Base-by-base conservation (phyloP, 2,329 filamentous ascomycete species). In the Daldinia sp. region DNA sequence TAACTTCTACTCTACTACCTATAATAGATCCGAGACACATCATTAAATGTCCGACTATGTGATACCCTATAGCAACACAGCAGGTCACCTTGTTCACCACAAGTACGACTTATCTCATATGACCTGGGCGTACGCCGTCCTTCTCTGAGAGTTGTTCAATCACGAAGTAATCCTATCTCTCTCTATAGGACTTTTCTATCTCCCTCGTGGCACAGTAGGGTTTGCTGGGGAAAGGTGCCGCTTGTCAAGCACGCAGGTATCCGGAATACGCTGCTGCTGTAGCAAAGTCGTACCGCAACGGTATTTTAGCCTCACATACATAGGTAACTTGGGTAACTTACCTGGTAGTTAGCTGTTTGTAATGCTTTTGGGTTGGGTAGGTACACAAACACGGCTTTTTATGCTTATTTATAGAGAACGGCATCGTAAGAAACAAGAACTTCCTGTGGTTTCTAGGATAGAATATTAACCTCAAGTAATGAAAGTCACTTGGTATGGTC, bases 31-130 rank as follows among this genome's bases (percentile, higher is more conserved):
- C 39, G 23, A 42, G 26, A 42, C 37, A 28, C 15, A 35, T 6
- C 20, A 48, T 65, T 41, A 53, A 20, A 30, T 65, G 37, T 46
- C 62, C 48, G 51, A 56, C 39, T 13, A 20, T 13, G 60, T 56
- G 26, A 44, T 48, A 58, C 54, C 33, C 7, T 35, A 30, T 41
- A 28, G 39, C 48, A 56, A 13, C 33, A 41, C 55, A n/a, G 30
- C 50, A 41, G 55, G 55, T 65, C 59, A 53, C 53, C 60, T 44
- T 63, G 37, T 50, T 48, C 60, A 51, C 53, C 60, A 23, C 33
- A 33, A 28, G 60, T 63, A 23, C 60, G 53, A 63, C 62, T n/a
- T 37, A 30, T 54, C 33, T 37, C 51, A 37, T 54, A 54, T 18
- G 23, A 54, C 51, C 33, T 26, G 30, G 51, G 30, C 51, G 51